Conservation (phyloP, 208 protist species). For the Leishmania lainsoni region DNA sequence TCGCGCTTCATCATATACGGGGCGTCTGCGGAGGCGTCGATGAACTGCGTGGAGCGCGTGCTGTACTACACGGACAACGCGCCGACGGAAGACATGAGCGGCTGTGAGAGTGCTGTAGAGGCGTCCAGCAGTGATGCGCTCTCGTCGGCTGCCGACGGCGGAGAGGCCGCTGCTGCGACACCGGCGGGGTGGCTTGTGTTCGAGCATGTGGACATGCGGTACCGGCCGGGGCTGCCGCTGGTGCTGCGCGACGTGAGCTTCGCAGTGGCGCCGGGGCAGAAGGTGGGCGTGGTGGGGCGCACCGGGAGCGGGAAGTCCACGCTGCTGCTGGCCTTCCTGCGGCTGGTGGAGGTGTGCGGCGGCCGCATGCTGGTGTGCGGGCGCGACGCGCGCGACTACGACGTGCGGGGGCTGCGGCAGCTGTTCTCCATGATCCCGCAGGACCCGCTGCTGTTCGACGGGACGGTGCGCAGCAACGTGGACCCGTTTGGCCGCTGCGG, state of each 20-base stretch:
- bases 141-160: not conserved
- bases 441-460: slow-evolving; percentile 83
- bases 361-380: slow-evolving; percentile 57
- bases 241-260: slow-evolving; percentile 70
- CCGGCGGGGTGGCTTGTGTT: slow-evolving; percentile 48
- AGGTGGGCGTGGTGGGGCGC: slow-evolving; percentile 81
- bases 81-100: slow-evolving; percentile 40
- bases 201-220: slow-evolving; percentile 67
- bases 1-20: slow-evolving; percentile 48
- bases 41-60: slow-evolving; percentile 83
- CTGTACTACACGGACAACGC: slow-evolving; percentile 68
- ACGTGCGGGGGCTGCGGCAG: slow-evolving; percentile 51
- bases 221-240: slow-evolving; percentile 64
- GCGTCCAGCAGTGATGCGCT: no score
- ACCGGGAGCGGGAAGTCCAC: slow-evolving; percentile 63
- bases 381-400: slow-evolving; percentile 33
- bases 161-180: not conserved
- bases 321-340: slow-evolving; percentile 14
- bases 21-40: slow-evolving; percentile 58
- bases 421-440: slow-evolving; percentile 88
- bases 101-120: no score
- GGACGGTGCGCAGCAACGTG: slow-evolving; percentile 77
- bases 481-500: slow-evolving; percentile 56
- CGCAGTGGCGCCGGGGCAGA: slow-evolving; percentile 56
- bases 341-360: slow-evolving; percentile 60